A percentile compares a stretch with the other conserved stretches of the same genome.
Conservation (phyloP, 495 filamentous ascomycete species). For the Collariella sp. region DNA sequence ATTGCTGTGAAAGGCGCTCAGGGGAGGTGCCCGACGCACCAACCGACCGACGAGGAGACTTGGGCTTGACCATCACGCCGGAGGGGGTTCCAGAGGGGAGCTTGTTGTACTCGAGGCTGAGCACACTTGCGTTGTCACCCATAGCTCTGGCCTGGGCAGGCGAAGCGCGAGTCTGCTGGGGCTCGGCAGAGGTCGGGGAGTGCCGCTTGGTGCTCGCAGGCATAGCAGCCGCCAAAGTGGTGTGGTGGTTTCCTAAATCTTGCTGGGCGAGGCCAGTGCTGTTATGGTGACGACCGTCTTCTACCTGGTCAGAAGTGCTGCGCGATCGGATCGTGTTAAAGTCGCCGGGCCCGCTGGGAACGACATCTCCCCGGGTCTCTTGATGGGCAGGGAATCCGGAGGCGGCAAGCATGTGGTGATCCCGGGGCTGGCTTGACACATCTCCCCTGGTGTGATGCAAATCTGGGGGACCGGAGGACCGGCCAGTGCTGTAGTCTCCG, state of each 20-base stretch:
- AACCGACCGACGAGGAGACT: not conserved
- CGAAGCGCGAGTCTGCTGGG: not conserved
- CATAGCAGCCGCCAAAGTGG: constrained; percentile 23
- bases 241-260: constrained; percentile 24
- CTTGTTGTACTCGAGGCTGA: constrained; percentile 12
- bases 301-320: no score
- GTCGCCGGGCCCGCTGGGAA: no score
- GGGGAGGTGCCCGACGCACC: constrained; percentile 25
- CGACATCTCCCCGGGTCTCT: no score
- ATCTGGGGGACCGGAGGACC: no score
- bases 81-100: constrained; percentile 23
- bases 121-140: not conserved
- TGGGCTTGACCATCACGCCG: constrained; percentile 16
- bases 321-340: no score
- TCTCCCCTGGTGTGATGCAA: not conserved
- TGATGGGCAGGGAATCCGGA: no score
- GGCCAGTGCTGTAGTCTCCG: not conserved
- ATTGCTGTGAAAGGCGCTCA: not conserved
- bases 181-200: not conserved
- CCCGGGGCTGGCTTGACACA: not conserved
- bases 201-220: constrained; percentile 25
- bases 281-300: not conserved
- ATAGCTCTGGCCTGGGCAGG: not conserved
- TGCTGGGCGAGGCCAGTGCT: not conserved
- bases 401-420: not conserved